These are phyloP conservation scores for Phytophthora sojae DNA, from an alignment of 352 stramenopile genomes.

Conservation along the genomic window DNA sequence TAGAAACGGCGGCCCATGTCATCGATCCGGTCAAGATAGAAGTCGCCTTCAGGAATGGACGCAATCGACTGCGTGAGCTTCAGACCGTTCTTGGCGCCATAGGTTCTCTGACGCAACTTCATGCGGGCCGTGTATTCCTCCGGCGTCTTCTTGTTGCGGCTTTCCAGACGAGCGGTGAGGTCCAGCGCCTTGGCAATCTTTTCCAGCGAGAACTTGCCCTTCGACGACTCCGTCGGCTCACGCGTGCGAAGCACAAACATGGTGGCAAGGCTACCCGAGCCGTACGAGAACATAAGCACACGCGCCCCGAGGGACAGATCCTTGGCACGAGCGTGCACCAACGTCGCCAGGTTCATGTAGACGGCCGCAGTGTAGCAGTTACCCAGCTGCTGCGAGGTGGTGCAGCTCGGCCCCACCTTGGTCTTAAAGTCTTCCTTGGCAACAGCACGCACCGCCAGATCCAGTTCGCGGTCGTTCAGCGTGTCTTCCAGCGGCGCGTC, in stretches of 20 bases:
- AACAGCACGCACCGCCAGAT: conserved; percentile 87
- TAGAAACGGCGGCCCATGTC: conserved; percentile 91
- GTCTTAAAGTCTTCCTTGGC: conserved; percentile 76
- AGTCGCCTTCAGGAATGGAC: conserved; percentile 83
- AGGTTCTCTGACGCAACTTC: conserved; percentile 89
- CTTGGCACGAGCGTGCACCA: conserved; percentile 75
- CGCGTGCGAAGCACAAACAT: conserved; percentile 87
- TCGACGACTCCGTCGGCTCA: conserved; percentile 22
- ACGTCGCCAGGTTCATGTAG: conserved; percentile 95
- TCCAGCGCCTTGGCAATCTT: conserved; percentile 89
- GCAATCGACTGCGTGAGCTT: conserved; percentile 76
- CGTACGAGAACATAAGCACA: conserved; percentile 97
- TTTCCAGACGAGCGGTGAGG: conserved; percentile 80
- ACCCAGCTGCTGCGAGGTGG: conserved; percentile 89
- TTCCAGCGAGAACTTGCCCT: conserved; percentile 85
- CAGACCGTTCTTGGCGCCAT: conserved; percentile 54
- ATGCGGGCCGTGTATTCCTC: conserved; percentile 94
- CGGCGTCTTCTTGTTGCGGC: conserved; percentile 84
- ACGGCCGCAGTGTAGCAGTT: conserved; percentile 98
- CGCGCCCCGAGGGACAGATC: conserved; percentile 72
- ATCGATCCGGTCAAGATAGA: conserved; percentile 94
- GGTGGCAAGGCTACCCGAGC: conserved; percentile 95
- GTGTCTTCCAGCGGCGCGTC: conserved; percentile 90
- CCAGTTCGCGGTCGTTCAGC: conserved; percentile 91
- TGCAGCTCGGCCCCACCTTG: conserved; percentile 89